Conservation (phyloP, 129 eudicot genomes). For the Pseudognaphalium luteoalbum region DNA sequence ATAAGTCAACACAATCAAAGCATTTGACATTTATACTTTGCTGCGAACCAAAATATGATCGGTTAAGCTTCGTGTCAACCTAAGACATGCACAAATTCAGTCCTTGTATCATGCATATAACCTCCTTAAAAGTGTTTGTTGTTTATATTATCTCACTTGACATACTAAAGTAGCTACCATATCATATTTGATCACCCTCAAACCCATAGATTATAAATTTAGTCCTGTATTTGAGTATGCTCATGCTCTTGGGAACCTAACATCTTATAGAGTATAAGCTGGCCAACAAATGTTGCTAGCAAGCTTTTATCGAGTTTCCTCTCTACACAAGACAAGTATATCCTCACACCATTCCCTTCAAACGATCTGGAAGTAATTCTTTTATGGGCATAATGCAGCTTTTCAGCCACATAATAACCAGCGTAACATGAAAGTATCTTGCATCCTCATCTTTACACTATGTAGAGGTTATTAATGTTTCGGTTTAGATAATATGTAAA, state of each 20-base stretch:
- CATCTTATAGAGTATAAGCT: background rate
- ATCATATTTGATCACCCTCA: background rate
- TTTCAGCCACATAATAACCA: slow-evolving; percentile 12
- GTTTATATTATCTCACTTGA: background rate
- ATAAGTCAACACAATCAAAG: slow-evolving; percentile 13
- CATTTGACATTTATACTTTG: slow-evolving; percentile 7
- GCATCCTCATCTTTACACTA: background rate
- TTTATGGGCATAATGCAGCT: background rate
- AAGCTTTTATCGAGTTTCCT: background rate
- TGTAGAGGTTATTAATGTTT: background rate
- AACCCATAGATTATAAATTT: background rate
- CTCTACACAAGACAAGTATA: background rate
- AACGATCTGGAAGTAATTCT: background rate
- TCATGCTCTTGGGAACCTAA: background rate
- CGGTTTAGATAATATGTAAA: background rate
- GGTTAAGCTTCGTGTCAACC: background rate
- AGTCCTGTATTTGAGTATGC: background rate
- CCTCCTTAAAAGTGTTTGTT: slow-evolving; percentile 10
- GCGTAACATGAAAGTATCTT: slow-evolving; percentile 6
- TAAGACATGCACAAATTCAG: slow-evolving; percentile 3
- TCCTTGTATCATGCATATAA: slow-evolving; percentile 11
- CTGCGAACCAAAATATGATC: slow-evolving; percentile 15
- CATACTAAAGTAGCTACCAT: background rate
- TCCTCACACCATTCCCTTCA: background rate
- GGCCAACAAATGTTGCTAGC: slow-evolving; percentile 1